These are phyloP conservation scores for Tylopilus cervinicoccineus DNA, from an alignment of 768 basidiomycete species.

Conservation along the genomic window DNA sequence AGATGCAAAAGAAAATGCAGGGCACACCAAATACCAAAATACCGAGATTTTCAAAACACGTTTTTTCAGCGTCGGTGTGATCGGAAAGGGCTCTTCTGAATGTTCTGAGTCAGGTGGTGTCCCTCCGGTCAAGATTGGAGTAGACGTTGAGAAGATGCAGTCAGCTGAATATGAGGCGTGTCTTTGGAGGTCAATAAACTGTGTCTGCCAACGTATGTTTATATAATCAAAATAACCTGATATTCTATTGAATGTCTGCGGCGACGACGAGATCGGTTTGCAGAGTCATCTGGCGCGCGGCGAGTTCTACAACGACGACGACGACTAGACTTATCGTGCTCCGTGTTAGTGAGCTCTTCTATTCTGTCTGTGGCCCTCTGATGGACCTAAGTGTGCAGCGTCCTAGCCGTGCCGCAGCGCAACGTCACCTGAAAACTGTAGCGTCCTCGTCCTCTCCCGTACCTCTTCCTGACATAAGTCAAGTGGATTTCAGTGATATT, in stretches of 20 bases:
- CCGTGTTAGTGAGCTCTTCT: constrained; percentile 14
- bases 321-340: background rate
- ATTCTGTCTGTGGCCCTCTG: background rate
- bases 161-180: too few species aligned
- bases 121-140: too few species aligned
- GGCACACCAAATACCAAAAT: too few species aligned
- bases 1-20: too few species aligned
- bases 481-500: background rate
- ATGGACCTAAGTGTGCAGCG: constrained; percentile 2
- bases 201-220: too few species aligned
- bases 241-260: too few species aligned
- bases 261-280: constrained; percentile 1
- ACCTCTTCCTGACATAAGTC: background rate
- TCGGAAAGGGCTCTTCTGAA: too few species aligned
- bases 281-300: background rate
- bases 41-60: too few species aligned
- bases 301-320: background rate
- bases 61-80: too few species aligned
- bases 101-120: too few species aligned
- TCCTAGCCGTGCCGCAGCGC: background rate
- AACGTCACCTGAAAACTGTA: constrained; percentile 6
- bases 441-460: background rate
- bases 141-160: too few species aligned
- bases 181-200: too few species aligned
- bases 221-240: background rate